These are phyloP conservation scores for Debaryomycetaceae sp. DNA, from an alignment of 1,139 yeast genomes.

Conservation along the genomic window DNA sequence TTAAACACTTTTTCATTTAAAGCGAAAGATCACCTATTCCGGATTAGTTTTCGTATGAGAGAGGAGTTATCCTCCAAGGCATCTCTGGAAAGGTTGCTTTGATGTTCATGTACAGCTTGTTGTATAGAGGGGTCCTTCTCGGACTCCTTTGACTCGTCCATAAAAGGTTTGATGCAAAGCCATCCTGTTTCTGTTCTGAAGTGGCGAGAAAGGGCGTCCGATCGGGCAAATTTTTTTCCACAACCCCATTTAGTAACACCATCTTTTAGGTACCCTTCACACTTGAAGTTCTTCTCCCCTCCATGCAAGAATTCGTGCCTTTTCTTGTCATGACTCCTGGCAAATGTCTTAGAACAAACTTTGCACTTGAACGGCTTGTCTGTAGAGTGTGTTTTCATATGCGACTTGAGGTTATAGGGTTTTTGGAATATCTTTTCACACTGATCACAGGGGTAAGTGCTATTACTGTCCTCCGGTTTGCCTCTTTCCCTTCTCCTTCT, in stretches of 20 bases:
- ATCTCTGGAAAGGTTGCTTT: not conserved
- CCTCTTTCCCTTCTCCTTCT: slow-evolving; percentile 17
- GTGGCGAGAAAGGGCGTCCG: slow-evolving; percentile 57
- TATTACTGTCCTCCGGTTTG: slow-evolving; percentile 1
- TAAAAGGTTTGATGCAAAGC: slow-evolving; percentile 52
- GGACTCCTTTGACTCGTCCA: slow-evolving; percentile 43
- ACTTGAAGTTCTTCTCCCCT: slow-evolving; percentile 52
- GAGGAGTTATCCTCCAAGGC: slow-evolving; percentile 14
- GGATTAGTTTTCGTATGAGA: slow-evolving; percentile 16
- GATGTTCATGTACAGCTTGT: not conserved
- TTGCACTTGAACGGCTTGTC: slow-evolving; percentile 53
- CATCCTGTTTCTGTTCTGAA: slow-evolving; percentile 59
- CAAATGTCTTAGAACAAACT: slow-evolving; percentile 48
- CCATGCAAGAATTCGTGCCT: slow-evolving; percentile 55
- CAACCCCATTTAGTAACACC: slow-evolving; percentile 58
- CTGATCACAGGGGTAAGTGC: slow-evolving; percentile 37
- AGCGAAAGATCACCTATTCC: slow-evolving; percentile 9
- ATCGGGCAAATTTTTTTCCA: slow-evolving; percentile 54
- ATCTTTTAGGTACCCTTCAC: slow-evolving; percentile 51
- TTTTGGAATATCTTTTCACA: slow-evolving; percentile 52
- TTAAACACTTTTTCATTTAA: not conserved
- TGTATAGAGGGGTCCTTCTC: slow-evolving; percentile 10
- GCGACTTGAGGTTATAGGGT: slow-evolving; percentile 54
- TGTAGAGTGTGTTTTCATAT: slow-evolving; percentile 54
- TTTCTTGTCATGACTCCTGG: slow-evolving; percentile 54